Base-by-base conservation (phyloP, 768 basidiomycete genomes). In the Mycena belliarum region DNA sequence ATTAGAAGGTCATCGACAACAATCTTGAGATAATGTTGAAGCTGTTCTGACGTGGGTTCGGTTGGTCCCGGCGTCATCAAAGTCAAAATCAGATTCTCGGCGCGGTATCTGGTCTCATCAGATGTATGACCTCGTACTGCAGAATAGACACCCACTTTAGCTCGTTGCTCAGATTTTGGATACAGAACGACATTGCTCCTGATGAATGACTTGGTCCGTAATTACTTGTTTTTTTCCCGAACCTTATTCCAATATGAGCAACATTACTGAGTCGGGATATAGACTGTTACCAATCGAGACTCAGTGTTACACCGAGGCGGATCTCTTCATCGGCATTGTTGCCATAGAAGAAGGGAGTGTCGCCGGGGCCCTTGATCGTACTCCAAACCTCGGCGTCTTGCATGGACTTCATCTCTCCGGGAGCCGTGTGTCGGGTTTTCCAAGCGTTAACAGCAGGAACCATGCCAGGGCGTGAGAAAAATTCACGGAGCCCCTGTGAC, bases 1-100 rank as follows among this genome's bases (percentile, higher is more conserved):
- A 45, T 49, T 9, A 70, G 4, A 0, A 74, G 61, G 41, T 73
- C 70, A 62, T 74, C 68, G 0, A 72, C 69, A 41, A 69, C 51
- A 7, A 68, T 49, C 32, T 56, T 63, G 1, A 72, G 24, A 23
- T 64, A 64, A 14, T 68, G 37, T 49, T 72, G 72, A 7, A 72
- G 58, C 32, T 72, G 63, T 3, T 63, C 56, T 6, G 56, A 52
- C 6, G 56, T 67, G 2, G 71, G 72, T 37, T 73, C 72, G 1
- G 48, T 66, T 3, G 71, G 70, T 5, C 72, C 70, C 5, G 70
- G 69, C 0, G 61, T 54, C 8, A 66, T 60, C 6, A 24, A 42
- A 4, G 48, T 26, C 0, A 70, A 32, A 7, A 68, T 46, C 1
- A 69, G 54, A 41, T 69, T 68, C 3, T 57, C 49, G 1, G 55